Base-by-base conservation (phyloP, 2,329 filamentous ascomycete species). In the Colletotrichum musicola region DNA sequence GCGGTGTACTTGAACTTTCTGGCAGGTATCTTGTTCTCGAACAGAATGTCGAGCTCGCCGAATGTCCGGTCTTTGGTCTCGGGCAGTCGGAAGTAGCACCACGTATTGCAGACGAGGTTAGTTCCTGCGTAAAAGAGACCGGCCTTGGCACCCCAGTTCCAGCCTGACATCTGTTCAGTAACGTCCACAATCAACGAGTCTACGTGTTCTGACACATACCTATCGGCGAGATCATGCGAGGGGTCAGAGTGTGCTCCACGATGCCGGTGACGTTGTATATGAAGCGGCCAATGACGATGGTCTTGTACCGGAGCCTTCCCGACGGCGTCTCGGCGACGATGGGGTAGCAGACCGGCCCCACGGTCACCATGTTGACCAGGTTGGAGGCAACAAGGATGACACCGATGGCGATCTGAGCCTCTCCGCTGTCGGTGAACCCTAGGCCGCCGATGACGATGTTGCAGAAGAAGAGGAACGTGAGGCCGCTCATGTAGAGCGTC, bases 1-100 rank as follows among this genome's bases (percentile, higher is more conserved):
- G 71, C 71, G 13, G 75, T 77, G 25, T 74, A 62, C 67, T 75
- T 75, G 53, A 75, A 75, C 71, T 73, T 75, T 18, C 74, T 59
- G 0, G 74, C 72, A 0, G 72, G 65, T 1, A 74, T 64, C 0
- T n/a, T 46, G 7, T 74, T 73, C 22, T 74, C 71, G 4, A 75
- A 74, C 0, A 75, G 60, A 1, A 75, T 58, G 57, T 84, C 82
- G 74, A 84, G 73, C 71, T 84, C 82, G 57, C 80, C 81, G 70
- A 81, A 83, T 0, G 82, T 83, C 44, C 81, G 77, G 59, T 77
- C 81, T 75, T 82, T 83, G 53, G 81, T 82, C 75, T 84, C 82
- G 9, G 81, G 79, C 60, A 83, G 73, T 18, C 81, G 77, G 74
- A 82, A 83, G 65, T 77, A 83, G 6, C 78, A 79, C 80, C 81